Percentiles rank a stretch among this genome's conserved stretches.
Evolutionary conservation across 2,329 filamentous ascomycete genomes (phyloP).

Genomic region (Aureobasidium sp.): DNA sequence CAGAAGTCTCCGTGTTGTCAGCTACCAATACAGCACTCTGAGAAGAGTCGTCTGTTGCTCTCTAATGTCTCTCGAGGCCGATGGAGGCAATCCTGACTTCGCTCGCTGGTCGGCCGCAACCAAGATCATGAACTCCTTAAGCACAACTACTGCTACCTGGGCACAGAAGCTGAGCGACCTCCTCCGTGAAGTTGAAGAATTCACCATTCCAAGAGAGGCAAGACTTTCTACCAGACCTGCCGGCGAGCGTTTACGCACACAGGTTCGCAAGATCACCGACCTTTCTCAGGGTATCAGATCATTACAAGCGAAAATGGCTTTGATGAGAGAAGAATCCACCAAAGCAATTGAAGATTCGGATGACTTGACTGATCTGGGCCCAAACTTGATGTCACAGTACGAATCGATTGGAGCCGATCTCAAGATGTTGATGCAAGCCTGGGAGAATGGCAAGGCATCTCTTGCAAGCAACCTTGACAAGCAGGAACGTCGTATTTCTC

Average conservation of each 20-base stretch:
- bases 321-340: constrained; percentile 84
- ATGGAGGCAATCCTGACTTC: constrained; percentile 70
- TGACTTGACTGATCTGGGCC: constrained; percentile 57
- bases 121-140: constrained; percentile 64
- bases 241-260: constrained; percentile 78
- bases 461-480: constrained; percentile 75
- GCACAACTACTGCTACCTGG: constrained; percentile 53
- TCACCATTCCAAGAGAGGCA: constrained; percentile 44
- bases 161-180: constrained; percentile 62
- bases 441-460: constrained; percentile 64
- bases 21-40: constrained; percentile 68
- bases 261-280: constrained; percentile 80
- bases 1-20: constrained; percentile 61
- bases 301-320: constrained; percentile 87
- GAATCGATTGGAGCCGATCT: constrained; percentile 90
- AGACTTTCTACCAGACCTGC: constrained; percentile 47
- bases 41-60: constrained; percentile 83
- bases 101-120: constrained; percentile 70
- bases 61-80: constrained; percentile 78
- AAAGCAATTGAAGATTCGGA: constrained; percentile 65
- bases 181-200: constrained; percentile 66
- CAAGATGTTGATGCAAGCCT: constrained; percentile 47
- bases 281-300: constrained; percentile 86
- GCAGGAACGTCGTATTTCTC: constrained; percentile 57
- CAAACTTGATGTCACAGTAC: constrained; percentile 78